phyloP scores from a whole-genome alignment of 1,284 basidiomycete genomes.

The Mycosarcoma maydis region DNA sequence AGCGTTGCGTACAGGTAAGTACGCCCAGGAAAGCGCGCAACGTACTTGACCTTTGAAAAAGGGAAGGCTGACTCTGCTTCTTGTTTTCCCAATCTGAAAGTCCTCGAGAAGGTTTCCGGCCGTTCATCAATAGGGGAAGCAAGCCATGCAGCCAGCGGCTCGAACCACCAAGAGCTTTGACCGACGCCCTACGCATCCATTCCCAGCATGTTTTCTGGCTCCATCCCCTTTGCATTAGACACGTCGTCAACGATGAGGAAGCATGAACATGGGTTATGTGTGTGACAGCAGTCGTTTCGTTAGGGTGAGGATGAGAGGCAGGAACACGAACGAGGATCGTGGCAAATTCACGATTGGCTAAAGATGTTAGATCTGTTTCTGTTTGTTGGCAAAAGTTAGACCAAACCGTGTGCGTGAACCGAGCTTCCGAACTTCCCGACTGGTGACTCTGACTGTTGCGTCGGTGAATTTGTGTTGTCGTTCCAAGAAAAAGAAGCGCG shows the following conservation, averaged over 20 bases:
- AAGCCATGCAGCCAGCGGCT: neutral
- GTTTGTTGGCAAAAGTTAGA: too few relatives aligned
- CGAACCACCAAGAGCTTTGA: conserved; percentile 18
- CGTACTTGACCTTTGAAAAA: neutral
- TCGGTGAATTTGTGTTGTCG: conserved; percentile 35
- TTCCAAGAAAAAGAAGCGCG: neutral
- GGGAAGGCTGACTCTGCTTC: neutral
- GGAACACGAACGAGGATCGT: too few relatives aligned
- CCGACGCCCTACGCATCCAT: too few relatives aligned
- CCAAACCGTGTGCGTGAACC: too few relatives aligned
- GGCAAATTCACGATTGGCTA: too few relatives aligned
- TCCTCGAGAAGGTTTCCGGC: conserved; percentile 19
- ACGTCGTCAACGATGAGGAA: too few relatives aligned
- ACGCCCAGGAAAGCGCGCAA: neutral
- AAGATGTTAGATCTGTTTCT: too few relatives aligned
- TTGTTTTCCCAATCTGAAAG: conserved; percentile 2
- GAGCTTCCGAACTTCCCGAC: conserved; percentile 34
- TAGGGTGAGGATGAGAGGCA: too few relatives aligned
- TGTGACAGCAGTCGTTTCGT: too few relatives aligned
- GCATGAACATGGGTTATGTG: too few relatives aligned
- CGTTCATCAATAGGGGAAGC: neutral
- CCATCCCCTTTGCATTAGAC: too few relatives aligned
- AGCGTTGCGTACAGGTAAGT: conserved; percentile 42
- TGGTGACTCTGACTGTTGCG: neutral
- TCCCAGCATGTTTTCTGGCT: too few relatives aligned